Percentiles rank a stretch among this genome's conserved stretches.
Conservation (phyloP, 2,329 filamentous ascomycete genomes). For the Rasamsonia emersonii region DNA sequence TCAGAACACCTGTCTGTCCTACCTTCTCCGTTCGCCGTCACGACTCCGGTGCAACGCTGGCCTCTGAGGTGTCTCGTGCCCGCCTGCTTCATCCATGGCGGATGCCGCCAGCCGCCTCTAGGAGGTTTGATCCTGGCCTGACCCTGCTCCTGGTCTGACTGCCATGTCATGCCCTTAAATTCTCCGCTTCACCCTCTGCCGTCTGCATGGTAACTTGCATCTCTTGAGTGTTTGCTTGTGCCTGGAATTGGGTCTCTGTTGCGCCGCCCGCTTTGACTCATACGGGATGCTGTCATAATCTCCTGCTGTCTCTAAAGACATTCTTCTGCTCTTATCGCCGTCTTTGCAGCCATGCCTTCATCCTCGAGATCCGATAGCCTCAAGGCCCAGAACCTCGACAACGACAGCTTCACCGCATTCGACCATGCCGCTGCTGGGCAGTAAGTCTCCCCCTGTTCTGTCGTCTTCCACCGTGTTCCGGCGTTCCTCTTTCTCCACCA, state of each 20-base stretch:
- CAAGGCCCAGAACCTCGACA: conserved; percentile 27
- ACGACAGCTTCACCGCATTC: conserved; percentile 35
- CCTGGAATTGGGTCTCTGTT: background rate
- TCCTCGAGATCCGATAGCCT: conserved; percentile 23
- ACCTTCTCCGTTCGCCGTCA: background rate
- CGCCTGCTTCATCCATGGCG: conserved; percentile 5
- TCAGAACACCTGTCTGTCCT: background rate
- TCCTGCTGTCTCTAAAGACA: conserved; percentile 2
- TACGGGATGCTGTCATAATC: conserved; percentile 4
- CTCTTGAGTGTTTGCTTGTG: too few relatives aligned
- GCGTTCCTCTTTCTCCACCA: too few relatives aligned
- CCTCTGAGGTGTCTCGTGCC: conserved; percentile 2
- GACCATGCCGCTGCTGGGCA: conserved; percentile 41
- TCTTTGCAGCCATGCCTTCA: conserved; percentile 20
- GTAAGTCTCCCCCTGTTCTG: conserved; percentile 38
- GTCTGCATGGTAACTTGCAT: too few relatives aligned
- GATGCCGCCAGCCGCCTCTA: conserved; percentile 3
- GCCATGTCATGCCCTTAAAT: too few relatives aligned
- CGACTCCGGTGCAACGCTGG: background rate
- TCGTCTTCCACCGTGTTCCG: too few relatives aligned
- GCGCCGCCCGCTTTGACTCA: background rate
- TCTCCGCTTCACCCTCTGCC: too few relatives aligned
- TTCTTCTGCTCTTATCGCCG: too few relatives aligned
- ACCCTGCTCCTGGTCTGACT: too few relatives aligned
- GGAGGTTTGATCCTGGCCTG: too few relatives aligned